Evolutionary conservation across 805 yeast species (phyloP).

Genomic region (Metschnikowia shivogae): DNA sequence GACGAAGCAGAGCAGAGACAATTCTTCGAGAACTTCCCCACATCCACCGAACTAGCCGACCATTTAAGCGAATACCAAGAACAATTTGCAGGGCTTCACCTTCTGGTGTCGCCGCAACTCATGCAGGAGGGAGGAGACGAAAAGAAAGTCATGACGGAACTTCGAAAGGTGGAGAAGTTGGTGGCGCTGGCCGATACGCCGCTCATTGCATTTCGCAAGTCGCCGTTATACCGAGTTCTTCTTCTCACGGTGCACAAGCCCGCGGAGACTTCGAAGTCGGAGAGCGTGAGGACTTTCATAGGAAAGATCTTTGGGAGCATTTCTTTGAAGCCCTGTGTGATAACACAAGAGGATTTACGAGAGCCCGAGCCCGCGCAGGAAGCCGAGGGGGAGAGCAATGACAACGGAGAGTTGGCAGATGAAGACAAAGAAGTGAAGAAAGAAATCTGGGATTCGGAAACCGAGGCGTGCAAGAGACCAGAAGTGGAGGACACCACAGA

Average conservation of each 20-base stretch:
- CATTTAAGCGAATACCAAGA: conserved; percentile 14
- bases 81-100: conserved; percentile 18
- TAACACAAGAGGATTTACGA: conserved; percentile 14
- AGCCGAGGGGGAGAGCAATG: neutral
- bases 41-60: conserved; percentile 20
- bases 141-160: conserved; percentile 15
- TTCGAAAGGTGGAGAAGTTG: conserved; percentile 17
- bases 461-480: neutral
- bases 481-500: too few relatives aligned
- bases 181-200: conserved; percentile 22
- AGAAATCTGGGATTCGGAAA: neutral
- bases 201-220: conserved; percentile 25
- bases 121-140: conserved; percentile 8
- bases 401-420: neutral
- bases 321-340: conserved; percentile 11
- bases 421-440: neutral
- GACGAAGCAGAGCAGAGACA: conserved; percentile 26
- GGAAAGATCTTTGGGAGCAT: conserved; percentile 18
- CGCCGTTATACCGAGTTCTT: conserved; percentile 29
- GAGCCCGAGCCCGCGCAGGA: conserved; percentile 7
- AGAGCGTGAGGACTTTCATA: conserved; percentile 11
- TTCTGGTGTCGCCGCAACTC: conserved; percentile 15
- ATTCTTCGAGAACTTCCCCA: conserved; percentile 25
- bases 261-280: conserved; percentile 11
- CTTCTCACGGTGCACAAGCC: conserved; percentile 31